These are phyloP conservation scores for Penicillium lividum DNA, from an alignment of 495 filamentous ascomycete genomes.

Conservation along the genomic window DNA sequence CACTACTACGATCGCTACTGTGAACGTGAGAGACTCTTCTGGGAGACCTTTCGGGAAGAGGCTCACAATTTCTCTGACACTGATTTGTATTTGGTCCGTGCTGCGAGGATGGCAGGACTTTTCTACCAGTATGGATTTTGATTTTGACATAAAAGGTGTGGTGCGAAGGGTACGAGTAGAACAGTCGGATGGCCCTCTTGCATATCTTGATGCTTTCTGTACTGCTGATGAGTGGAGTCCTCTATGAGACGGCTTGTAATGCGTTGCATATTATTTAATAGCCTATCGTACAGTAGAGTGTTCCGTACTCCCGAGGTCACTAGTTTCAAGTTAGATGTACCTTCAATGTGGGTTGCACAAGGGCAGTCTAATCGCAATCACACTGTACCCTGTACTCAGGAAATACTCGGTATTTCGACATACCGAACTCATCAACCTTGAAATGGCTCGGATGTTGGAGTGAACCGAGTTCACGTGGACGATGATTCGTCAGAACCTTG, in stretches of 20 bases:
- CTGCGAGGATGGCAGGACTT: conserved; percentile 20
- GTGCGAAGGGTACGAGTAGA: conserved; percentile 15
- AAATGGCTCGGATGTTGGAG: not conserved
- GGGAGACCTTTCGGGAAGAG: conserved; percentile 22
- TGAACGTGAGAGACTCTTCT: conserved; percentile 24
- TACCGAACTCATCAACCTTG: too few relatives aligned
- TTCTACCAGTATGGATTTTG: conserved; percentile 24
- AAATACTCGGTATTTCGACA: too few relatives aligned
- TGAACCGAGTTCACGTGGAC: not conserved
- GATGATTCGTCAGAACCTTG: not conserved
- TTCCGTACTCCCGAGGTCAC: too few relatives aligned
- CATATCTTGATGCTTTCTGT: conserved; percentile 27
- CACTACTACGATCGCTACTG: conserved; percentile 29
- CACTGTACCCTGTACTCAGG: too few relatives aligned
- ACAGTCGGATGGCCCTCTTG: conserved; percentile 14
- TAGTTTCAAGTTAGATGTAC: too few relatives aligned
- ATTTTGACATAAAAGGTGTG: conserved; percentile 19
- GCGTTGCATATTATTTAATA: too few relatives aligned
- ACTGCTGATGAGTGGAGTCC: conserved; percentile 14
- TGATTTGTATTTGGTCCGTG: conserved; percentile 16
- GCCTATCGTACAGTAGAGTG: too few relatives aligned
- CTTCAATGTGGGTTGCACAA: too few relatives aligned
- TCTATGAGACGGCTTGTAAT: not conserved
- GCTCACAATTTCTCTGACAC: conserved; percentile 19
- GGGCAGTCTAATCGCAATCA: too few relatives aligned